Evolutionary conservation across 768 basidiomycete genomes (phyloP).

Genomic region (Lentinula edodes): DNA sequence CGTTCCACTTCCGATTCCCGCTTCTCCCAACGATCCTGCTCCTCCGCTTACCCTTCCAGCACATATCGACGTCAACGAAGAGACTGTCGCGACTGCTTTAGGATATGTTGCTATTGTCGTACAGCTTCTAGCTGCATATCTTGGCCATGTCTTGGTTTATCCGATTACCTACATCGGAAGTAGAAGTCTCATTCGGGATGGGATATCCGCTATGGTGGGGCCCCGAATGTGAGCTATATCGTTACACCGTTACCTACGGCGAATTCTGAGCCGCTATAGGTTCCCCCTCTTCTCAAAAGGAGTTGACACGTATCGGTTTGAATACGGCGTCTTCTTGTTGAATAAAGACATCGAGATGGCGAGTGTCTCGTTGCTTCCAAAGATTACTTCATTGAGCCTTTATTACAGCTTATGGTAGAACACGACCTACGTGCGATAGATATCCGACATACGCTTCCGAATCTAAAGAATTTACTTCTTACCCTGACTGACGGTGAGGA

Average conservation of each 20-base stretch:
- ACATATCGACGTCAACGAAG: conserved; percentile 77
- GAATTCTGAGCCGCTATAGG: conserved; percentile 34
- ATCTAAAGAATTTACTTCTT: conserved; percentile 89
- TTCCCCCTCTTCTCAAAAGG: conserved; percentile 94
- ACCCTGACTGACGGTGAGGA: conserved; percentile 74
- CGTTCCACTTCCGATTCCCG: conserved; percentile 88
- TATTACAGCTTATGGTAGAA: conserved; percentile 78
- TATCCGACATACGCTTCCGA: conserved; percentile 93
- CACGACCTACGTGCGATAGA: conserved; percentile 86
- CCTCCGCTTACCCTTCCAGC: conserved; percentile 68
- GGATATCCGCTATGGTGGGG: conserved; percentile 92
- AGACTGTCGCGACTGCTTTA: conserved; percentile 80
- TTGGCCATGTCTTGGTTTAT: conserved; percentile 75
- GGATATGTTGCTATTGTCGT: conserved; percentile 88
- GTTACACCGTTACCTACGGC: not conserved
- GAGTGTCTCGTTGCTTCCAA: conserved; percentile 12
- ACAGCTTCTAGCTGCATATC: conserved; percentile 74
- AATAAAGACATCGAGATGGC: conserved; percentile 99
- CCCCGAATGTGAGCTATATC: conserved; percentile 72
- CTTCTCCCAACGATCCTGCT: conserved; percentile 68
- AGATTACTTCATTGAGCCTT: conserved; percentile 8
- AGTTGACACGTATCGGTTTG: conserved; percentile 94
- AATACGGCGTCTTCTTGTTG: conserved; percentile 93
- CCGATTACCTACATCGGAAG: conserved; percentile 90
- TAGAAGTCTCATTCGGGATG: conserved; percentile 85